Evolutionary conservation across 306 rosid genomes (phyloP), one percentile per base, ranked within the genome.

Genomic region (Corylus avellana): DNA sequence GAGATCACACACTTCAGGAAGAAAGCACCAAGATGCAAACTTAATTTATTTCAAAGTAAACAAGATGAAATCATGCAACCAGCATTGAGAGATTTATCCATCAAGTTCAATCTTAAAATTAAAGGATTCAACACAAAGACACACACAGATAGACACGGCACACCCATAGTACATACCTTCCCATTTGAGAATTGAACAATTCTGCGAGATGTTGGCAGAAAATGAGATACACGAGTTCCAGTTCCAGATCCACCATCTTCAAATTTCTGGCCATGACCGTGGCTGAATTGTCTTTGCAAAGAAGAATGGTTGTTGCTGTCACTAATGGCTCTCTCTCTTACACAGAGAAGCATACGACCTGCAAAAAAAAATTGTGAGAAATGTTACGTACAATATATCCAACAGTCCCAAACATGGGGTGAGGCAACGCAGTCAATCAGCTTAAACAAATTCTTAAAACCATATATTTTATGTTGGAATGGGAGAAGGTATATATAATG

Each of bases 311-410:
- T 91, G 27, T 79, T 88, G 54, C 47, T 86, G 48, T 94, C 98
- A 73, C 56, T 70, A 56, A 77, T 70, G 22, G 91, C 78, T 80
- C 98, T 92, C 84, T 94, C 97, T 91, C 98, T 87, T 35, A 92
- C 97, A 51, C 97, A 92, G 13, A 94, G 97, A 83, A 94, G 98
- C 98, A 94, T 94, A n/a, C 97, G 93, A 37, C 98, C 98, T 94
- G 81, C 42, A 53, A 51, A 86, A 35, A 51, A 51, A 66, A 78
- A 83, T 73, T 64, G 44, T 7, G 50, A 85, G 71, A 46, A 66
- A 78, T 49, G 64, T 25, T 62, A 10, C 11, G 76, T 58, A 42
- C 70, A 77, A 17, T 53, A 53, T 37, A 39, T 67, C 70, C 48
- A 64, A 14, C 25, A 8, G 47, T 64, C 8, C 35, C 70, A 64